phyloP scores from a whole-genome alignment of 1,139 yeast species.

The Zygoascus sp. region DNA sequence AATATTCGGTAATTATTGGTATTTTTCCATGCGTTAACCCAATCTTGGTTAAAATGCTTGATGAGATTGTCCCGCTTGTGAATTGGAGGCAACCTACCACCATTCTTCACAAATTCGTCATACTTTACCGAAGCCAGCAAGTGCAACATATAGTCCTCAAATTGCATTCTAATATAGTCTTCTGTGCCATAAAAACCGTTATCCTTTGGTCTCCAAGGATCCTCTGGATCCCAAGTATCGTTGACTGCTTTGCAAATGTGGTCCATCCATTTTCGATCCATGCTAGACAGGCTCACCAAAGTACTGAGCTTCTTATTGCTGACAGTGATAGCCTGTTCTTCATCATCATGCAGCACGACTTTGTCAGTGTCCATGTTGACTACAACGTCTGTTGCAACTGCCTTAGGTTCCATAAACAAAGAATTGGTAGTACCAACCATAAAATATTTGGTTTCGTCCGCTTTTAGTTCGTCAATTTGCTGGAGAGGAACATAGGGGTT shows the following conservation, averaged over 20 bases:
- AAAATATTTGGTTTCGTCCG: conserved; percentile 56
- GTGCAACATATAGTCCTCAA: conserved; percentile 84
- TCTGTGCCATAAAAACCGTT: conserved; percentile 68
- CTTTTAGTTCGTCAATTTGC: conserved; percentile 70
- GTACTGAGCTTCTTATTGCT: conserved; percentile 36
- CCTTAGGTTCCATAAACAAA: conserved; percentile 60
- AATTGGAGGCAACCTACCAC: conserved; percentile 43
- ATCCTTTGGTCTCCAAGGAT: conserved; percentile 44
- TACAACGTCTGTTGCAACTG: conserved; percentile 48
- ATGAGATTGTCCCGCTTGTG: conserved; percentile 25
- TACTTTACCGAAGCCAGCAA: conserved; percentile 69
- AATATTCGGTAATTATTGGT: conserved; percentile 70
- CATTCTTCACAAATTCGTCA: conserved; percentile 48
- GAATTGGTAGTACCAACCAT: conserved; percentile 88
- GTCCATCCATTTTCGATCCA: conserved; percentile 74
- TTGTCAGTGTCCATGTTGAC: conserved; percentile 48
- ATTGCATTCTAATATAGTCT: conserved; percentile 79
- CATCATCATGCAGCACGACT: conserved; percentile 44
- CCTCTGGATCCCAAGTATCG: conserved; percentile 42
- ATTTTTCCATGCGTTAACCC: conserved; percentile 59
- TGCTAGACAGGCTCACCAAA: conserved; percentile 49
- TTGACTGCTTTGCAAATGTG: conserved; percentile 39
- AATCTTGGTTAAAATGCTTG: conserved; percentile 46
- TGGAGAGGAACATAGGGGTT: conserved; percentile 91
- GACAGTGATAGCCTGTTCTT: conserved; percentile 30